Percentiles rank a stretch among this genome's conserved stretches.
Conservation (phyloP, 2,329 filamentous ascomycete genomes). For the Ambrosiella beaveri region DNA sequence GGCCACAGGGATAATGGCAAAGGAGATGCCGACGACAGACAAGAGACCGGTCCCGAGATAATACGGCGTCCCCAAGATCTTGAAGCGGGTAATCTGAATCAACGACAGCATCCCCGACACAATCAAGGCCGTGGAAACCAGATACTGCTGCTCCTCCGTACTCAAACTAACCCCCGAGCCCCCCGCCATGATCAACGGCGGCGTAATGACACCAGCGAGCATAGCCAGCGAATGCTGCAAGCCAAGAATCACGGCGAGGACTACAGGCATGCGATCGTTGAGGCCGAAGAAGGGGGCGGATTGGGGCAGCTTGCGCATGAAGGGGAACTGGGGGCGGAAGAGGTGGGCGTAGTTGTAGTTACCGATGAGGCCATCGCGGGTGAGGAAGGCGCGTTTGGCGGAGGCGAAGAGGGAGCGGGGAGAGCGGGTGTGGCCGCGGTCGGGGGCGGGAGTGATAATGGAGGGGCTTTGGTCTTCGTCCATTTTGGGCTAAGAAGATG, state of each 20-base stretch:
- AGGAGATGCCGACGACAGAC: constrained; percentile 64
- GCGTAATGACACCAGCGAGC: constrained; percentile 59
- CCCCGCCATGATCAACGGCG: constrained; percentile 53
- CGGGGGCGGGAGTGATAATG: constrained; percentile 27
- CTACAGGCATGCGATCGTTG: constrained; percentile 57
- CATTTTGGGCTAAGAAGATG: constrained; percentile 22
- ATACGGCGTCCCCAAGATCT: constrained; percentile 52
- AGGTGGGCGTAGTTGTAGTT: constrained; percentile 82
- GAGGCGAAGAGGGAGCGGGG: constrained; percentile 14
- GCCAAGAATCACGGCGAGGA: constrained; percentile 57
- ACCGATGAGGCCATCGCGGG: constrained; percentile 59
- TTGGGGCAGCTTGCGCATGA: constrained; percentile 45
- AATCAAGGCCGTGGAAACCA: constrained; percentile 63
- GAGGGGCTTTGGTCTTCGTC: constrained; percentile 39
- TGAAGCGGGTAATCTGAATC: constrained; percentile 63
- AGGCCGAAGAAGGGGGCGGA: constrained; percentile 73
- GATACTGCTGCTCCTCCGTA: constrained; percentile 48
- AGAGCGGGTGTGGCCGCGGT: constrained; percentile 18
- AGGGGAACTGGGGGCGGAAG: constrained; percentile 67
- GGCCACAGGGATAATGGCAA: constrained; percentile 58
- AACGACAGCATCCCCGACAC: constrained; percentile 59
- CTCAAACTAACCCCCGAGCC: constrained; percentile 46
- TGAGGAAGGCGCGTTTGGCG: constrained; percentile 28
- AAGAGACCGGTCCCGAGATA: constrained; percentile 65
- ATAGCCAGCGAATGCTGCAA: constrained; percentile 68